Evolutionary conservation across 2,329 filamentous ascomycete genomes (phyloP).

Genomic region (Arthrobotrys conoides): DNA sequence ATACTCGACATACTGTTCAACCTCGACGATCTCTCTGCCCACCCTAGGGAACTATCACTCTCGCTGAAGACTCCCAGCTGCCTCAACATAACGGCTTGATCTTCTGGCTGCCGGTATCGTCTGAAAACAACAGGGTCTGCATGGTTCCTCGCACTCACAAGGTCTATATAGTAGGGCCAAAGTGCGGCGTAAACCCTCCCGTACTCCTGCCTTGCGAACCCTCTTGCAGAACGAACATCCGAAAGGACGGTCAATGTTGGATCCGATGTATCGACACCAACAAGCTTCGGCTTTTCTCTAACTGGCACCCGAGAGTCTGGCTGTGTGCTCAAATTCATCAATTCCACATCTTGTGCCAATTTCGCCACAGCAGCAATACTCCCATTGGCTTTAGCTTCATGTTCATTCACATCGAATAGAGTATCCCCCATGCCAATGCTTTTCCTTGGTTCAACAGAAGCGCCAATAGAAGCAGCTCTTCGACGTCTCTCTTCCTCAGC

Average conservation of each 20-base stretch:
- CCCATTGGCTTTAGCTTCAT: conserved; percentile 33
- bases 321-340: conserved; percentile 44
- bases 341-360: conserved; percentile 63
- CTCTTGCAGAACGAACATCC: conserved; percentile 81
- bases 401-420: conserved; percentile 80
- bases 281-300: conserved; percentile 68
- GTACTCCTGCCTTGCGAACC: conserved; percentile 88
- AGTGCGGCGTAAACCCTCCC: conserved; percentile 90
- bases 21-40: conserved; percentile 78
- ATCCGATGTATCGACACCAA: conserved; percentile 81
- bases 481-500: conserved; percentile 66
- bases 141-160: conserved; percentile 79
- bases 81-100: conserved; percentile 89
- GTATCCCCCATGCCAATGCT: conserved; percentile 68
- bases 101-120: conserved; percentile 87
- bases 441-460: conserved; percentile 63
- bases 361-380: conserved; percentile 66
- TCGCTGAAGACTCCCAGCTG: conserved; percentile 83
- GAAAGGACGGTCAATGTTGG: conserved; percentile 71
- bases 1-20: conserved; percentile 81
- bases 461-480: conserved; percentile 66
- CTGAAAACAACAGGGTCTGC: conserved; percentile 87
- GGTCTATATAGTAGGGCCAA: conserved; percentile 88
- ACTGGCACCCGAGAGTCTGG: conserved; percentile 40
- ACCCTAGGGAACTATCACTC: conserved; percentile 84